phyloP scores from a whole-genome alignment of 106 monocot genomes.

The Dendrobium nobile region DNA sequence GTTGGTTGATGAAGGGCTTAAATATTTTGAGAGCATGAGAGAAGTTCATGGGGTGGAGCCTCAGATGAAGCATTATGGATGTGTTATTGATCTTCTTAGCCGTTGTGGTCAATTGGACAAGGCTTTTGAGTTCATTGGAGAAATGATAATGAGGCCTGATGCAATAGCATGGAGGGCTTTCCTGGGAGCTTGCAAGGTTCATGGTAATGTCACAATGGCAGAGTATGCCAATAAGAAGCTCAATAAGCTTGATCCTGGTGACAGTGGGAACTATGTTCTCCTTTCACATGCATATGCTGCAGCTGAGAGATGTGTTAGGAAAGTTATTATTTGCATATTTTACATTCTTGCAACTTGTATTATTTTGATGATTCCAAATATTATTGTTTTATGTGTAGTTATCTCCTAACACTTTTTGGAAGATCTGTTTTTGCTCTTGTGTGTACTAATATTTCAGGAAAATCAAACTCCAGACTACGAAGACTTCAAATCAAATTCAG shows the following conservation, averaged over 20 bases:
- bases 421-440: too few relatives aligned
- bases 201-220: conserved; percentile 29
- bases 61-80: conserved; percentile 54
- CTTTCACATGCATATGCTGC: conserved; percentile 31
- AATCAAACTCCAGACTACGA: too few relatives aligned
- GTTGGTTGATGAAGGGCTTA: conserved; percentile 31
- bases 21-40: conserved; percentile 34
- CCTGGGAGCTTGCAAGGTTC: conserved; percentile 33
- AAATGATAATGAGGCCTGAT: conserved; percentile 33
- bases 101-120: conserved; percentile 29
- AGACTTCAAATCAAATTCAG: too few relatives aligned
- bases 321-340: too few relatives aligned
- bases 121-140: conserved; percentile 28
- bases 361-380: too few relatives aligned
- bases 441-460: too few relatives aligned
- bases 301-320: conserved; percentile 36
- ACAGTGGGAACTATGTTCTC: conserved; percentile 28
- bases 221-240: conserved; percentile 31
- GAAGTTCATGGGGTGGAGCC: conserved; percentile 30
- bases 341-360: too few relatives aligned
- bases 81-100: conserved; percentile 39
- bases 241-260: conserved; percentile 20
- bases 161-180: conserved; percentile 38
- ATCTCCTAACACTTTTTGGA: too few relatives aligned
- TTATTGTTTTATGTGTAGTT: too few relatives aligned